These are phyloP conservation scores for Strobilomyces dryophilus DNA, from an alignment of 768 basidiomycete genomes.

Conservation along the genomic window DNA sequence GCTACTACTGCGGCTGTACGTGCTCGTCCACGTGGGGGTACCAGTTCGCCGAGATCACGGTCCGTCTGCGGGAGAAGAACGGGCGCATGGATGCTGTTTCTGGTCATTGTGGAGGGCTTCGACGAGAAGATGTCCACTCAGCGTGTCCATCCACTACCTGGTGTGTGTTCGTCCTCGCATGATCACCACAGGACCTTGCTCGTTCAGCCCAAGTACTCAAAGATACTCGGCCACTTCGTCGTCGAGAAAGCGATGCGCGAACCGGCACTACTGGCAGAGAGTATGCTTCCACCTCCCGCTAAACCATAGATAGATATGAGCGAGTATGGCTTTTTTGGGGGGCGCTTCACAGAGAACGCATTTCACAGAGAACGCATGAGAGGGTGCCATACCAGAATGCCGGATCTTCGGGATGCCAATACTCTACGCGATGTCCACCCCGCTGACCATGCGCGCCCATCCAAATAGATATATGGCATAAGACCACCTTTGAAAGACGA, in stretches of 20 bases:
- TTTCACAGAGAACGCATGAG: neutral
- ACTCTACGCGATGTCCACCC: no score
- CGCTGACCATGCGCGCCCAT: no score
- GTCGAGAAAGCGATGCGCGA: constrained; percentile 67
- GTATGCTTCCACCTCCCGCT: constrained; percentile 22
- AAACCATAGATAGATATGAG: constrained; percentile 22
- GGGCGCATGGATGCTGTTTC: constrained; percentile 76
- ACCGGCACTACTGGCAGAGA: constrained; percentile 34
- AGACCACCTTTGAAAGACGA: no score
- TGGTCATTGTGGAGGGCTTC: constrained; percentile 71
- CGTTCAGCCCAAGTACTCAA: constrained; percentile 86
- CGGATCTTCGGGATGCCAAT: no score
- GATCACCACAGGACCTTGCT: constrained; percentile 60
- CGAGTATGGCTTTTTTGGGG: neutral
- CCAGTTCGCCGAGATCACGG: constrained; percentile 87
- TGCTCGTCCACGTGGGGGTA: no score
- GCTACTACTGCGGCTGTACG: no score
- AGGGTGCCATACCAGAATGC: neutral
- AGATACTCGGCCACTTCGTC: constrained; percentile 58
- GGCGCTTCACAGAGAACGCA: neutral
- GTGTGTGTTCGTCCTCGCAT: neutral
- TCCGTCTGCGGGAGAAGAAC: constrained; percentile 57
- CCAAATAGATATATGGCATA: no score
- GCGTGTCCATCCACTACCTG: constrained; percentile 23
- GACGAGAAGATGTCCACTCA: constrained; percentile 71